phyloP scores from a whole-genome alignment of 1,284 basidiomycete genomes.

The Microbotryomycetes sp. region DNA sequence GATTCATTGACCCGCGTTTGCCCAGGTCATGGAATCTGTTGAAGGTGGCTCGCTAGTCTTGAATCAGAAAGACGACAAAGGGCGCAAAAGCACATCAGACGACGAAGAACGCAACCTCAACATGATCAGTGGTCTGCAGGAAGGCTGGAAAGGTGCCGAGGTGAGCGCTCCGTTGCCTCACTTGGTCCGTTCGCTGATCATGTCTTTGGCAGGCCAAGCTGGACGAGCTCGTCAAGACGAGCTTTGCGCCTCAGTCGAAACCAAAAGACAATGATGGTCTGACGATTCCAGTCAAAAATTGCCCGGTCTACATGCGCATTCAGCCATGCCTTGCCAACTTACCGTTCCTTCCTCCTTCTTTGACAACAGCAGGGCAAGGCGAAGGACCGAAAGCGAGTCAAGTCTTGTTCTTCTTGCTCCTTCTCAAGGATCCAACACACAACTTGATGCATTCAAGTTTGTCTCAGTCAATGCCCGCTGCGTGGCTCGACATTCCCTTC shows the following conservation, averaged over 20 bases:
- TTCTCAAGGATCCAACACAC: constrained; percentile 74
- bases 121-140: constrained; percentile 72
- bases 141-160: constrained; percentile 72
- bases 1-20: too few relatives aligned
- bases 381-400: constrained; percentile 12
- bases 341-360: constrained; percentile 42
- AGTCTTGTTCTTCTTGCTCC: constrained; percentile 75
- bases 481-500: constrained; percentile 83
- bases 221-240: constrained; percentile 63
- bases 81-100: constrained; percentile 45
- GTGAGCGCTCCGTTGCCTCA: constrained; percentile 44
- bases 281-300: constrained; percentile 67
- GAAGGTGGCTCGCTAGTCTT: constrained; percentile 86
- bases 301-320: constrained; percentile 86
- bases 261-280: constrained; percentile 37
- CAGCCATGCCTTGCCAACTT: constrained; percentile 72
- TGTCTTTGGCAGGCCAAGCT: constrained; percentile 59
- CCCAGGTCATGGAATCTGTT: constrained; percentile 82
- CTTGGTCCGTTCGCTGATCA: constrained; percentile 14
- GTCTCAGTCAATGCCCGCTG: constrained; percentile 69
- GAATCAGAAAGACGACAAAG: constrained; percentile 55
- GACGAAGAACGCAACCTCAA: constrained; percentile 61
- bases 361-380: constrained; percentile 23
- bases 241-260: constrained; percentile 42
- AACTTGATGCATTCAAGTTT: constrained; percentile 65